phyloP scores from a whole-genome alignment of 2,329 filamentous ascomycete genomes.

The Rasamsonia emersonii region DNA sequence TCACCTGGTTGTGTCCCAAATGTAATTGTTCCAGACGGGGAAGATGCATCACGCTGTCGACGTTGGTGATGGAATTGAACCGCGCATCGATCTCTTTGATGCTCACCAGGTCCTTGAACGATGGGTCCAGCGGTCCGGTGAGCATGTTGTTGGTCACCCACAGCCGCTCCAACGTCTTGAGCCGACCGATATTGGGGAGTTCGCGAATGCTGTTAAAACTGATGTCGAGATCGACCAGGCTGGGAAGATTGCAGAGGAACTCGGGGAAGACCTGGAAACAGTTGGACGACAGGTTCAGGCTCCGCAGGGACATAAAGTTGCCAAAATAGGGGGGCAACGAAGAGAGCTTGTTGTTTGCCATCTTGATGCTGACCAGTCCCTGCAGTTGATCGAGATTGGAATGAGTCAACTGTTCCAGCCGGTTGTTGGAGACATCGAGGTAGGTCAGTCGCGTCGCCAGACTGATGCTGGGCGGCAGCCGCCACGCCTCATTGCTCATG shows the following conservation, averaged over 20 bases:
- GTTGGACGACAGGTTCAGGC: slow-evolving; percentile 88
- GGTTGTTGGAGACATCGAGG: slow-evolving; percentile 91
- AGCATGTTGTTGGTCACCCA: slow-evolving; percentile 95
- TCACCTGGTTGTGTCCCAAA: slow-evolving; percentile 87
- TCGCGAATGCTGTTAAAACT: slow-evolving; percentile 87
- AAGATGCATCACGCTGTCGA: slow-evolving; percentile 75
- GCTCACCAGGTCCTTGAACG: slow-evolving; percentile 63
- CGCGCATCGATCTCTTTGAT: slow-evolving; percentile 89
- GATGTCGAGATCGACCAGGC: slow-evolving; percentile 84
- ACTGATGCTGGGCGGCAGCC: slow-evolving; percentile 73
- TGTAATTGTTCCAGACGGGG: slow-evolving; percentile 82
- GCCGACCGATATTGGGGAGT: slow-evolving; percentile 69
- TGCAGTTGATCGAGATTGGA: slow-evolving; percentile 69
- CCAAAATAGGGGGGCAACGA: slow-evolving; percentile 74
- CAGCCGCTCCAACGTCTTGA: slow-evolving; percentile 75
- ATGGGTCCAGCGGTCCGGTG: slow-evolving; percentile 61
- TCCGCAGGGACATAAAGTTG: slow-evolving; percentile 68
- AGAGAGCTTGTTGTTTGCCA: slow-evolving; percentile 86
- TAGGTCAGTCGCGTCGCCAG: slow-evolving; percentile 75
- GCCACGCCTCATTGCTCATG: slow-evolving; percentile 84
- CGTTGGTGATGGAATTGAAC: slow-evolving; percentile 81
- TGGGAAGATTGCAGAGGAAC: slow-evolving; percentile 73
- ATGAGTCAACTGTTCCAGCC: slow-evolving; percentile 76
- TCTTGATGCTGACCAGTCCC: slow-evolving; percentile 75
- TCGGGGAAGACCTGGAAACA: slow-evolving; percentile 76